Evolutionary conservation across 2,329 filamentous ascomycete genomes (phyloP).

Genomic region (Fusarium sp.): DNA sequence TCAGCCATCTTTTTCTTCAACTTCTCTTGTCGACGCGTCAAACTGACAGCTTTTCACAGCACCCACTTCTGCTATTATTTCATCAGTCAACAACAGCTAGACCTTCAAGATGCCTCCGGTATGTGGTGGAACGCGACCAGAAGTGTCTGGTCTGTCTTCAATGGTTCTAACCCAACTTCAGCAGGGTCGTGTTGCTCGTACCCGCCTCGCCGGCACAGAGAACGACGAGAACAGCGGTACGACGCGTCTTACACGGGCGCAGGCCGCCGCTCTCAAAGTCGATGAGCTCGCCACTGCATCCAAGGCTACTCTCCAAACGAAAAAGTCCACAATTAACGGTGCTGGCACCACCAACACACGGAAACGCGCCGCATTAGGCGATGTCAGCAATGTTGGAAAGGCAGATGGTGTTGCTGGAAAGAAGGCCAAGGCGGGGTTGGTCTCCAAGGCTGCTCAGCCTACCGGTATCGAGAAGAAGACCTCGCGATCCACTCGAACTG

Average conservation of each 20-base stretch:
- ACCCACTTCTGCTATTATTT: constrained; percentile 35
- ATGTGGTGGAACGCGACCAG: constrained; percentile 42
- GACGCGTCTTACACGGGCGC: constrained; percentile 91
- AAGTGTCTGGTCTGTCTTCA: background rate
- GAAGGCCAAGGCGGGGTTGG: constrained; percentile 80
- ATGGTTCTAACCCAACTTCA: constrained; percentile 23
- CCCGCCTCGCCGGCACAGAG: constrained; percentile 86
- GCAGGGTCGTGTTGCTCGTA: constrained; percentile 76
- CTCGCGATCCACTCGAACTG: constrained; percentile 71
- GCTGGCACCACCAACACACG: constrained; percentile 64
- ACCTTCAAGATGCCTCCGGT: constrained; percentile 53
- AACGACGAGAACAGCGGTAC: constrained; percentile 90
- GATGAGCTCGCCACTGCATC: constrained; percentile 69
- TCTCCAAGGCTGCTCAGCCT: constrained; percentile 84
- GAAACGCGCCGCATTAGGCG: constrained; percentile 88
- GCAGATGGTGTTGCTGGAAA: constrained; percentile 78
- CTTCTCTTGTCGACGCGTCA: constrained; percentile 40
- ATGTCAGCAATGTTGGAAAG: constrained; percentile 96
- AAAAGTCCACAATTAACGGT: constrained; percentile 69
- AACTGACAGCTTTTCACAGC: constrained; percentile 36
- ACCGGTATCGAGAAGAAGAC: constrained; percentile 81
- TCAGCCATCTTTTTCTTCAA: constrained; percentile 26
- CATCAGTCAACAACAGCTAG: constrained; percentile 38
- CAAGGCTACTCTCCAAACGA: constrained; percentile 76
- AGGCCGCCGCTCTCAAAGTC: constrained; percentile 80